Evolutionary conservation across 768 basidiomycete genomes (phyloP).

Genomic region (Galerina marginata): DNA sequence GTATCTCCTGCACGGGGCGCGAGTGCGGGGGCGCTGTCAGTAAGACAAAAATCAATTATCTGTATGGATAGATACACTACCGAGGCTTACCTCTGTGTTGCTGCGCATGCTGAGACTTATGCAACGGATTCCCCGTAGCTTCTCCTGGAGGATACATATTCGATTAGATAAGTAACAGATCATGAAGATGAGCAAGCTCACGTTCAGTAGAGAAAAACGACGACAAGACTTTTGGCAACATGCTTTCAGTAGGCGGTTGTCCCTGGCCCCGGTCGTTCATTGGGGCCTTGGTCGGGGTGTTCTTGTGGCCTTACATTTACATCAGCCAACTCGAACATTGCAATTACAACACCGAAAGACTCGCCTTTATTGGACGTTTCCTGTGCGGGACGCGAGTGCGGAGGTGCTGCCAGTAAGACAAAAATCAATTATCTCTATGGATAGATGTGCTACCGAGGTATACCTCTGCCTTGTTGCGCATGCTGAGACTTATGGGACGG

Average conservation of each 20-base stretch:
- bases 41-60: slow-evolving; percentile 14
- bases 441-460: slow-evolving; percentile 12
- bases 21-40: slow-evolving; percentile 16
- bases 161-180: slow-evolving; percentile 6
- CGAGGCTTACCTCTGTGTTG: slow-evolving; percentile 20
- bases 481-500: slow-evolving; percentile 15
- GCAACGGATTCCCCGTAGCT: slow-evolving; percentile 5
- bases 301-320: slow-evolving; percentile 16
- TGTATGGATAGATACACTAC: slow-evolving; percentile 15
- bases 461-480: slow-evolving; percentile 15
- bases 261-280: slow-evolving; percentile 12
- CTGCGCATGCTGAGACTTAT: slow-evolving; percentile 17
- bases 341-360: slow-evolving; percentile 10
- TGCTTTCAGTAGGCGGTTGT: slow-evolving; percentile 9
- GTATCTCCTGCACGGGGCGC: slow-evolving; percentile 13
- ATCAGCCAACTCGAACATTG: slow-evolving; percentile 14
- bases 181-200: slow-evolving; percentile 7
- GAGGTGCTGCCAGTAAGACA: slow-evolving; percentile 10
- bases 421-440: slow-evolving; percentile 13
- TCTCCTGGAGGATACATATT: slow-evolving; percentile 5
- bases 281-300: slow-evolving; percentile 11
- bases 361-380: slow-evolving; percentile 14
- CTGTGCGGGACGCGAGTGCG: slow-evolving; percentile 16
- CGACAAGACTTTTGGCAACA: not conserved
- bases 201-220: slow-evolving; percentile 12